Percentiles rank a stretch among this genome's conserved stretches.
Evolutionary conservation across 352 stramenopile species (phyloP).

Genomic region (Globisporangium cederbergense): DNA sequence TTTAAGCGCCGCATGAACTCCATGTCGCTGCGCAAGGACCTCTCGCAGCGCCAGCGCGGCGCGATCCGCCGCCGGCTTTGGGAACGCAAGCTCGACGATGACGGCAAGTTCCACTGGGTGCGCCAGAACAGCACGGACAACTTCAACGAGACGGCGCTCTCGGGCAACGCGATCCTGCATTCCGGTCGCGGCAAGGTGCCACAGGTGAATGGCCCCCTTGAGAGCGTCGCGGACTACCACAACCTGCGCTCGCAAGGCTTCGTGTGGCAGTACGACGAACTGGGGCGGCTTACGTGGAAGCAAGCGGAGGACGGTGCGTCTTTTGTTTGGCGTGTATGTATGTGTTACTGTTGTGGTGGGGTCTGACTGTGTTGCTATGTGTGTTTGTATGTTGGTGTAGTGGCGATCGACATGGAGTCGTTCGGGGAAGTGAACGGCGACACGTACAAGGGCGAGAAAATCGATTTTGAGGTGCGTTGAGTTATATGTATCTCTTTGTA

Average conservation of each 20-base stretch:
- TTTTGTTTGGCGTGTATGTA: background rate
- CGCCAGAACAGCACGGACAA: constrained; percentile 56
- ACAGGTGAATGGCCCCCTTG: constrained; percentile 16
- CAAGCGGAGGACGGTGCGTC: constrained; percentile 45
- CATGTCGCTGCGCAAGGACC: constrained; percentile 50
- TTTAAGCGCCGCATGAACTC: constrained; percentile 71
- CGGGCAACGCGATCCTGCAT: constrained; percentile 17
- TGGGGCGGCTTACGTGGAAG: constrained; percentile 50
- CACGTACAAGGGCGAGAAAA: constrained; percentile 32
- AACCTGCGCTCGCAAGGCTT: constrained; percentile 63
- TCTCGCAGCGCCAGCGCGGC: constrained; percentile 66
- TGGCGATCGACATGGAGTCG: constrained; percentile 71
- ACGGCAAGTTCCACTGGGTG: constrained; percentile 76
- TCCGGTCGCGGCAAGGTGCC: constrained; percentile 29
- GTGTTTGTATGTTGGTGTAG: constrained; percentile 12
- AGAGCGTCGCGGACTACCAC: constrained; percentile 58
- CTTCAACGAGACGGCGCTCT: constrained; percentile 17
- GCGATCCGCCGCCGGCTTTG: constrained; percentile 62
- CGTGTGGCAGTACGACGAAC: constrained; percentile 64
- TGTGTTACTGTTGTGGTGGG: background rate
- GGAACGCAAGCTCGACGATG: constrained; percentile 48
- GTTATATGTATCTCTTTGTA: too few relatives aligned
- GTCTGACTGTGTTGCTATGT: background rate
- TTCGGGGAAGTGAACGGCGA: constrained; percentile 38
- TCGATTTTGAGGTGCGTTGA: constrained; percentile 56